Percentiles rank a stretch among this genome's conserved stretches.
Evolutionary conservation across 768 basidiomycete genomes (phyloP).

Genomic region (Asterophora parasitica): DNA sequence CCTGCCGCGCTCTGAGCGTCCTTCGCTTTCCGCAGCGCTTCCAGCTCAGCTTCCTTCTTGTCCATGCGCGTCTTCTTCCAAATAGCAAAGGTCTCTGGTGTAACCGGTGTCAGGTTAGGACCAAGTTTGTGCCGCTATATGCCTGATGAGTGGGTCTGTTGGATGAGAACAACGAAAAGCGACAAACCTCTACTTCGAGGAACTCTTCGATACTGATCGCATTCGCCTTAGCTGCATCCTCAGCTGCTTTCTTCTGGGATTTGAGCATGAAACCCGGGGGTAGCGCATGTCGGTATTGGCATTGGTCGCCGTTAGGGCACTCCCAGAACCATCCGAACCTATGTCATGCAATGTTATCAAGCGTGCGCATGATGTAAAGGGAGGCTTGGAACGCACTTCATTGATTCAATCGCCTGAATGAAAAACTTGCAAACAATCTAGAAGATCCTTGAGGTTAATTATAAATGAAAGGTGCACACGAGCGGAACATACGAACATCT

Average conservation of each 20-base stretch:
- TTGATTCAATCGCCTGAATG: conserved; percentile 90
- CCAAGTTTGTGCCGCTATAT: conserved; percentile 90
- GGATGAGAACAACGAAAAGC: neutral
- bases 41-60: conserved; percentile 90
- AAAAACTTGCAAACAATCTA: conserved; percentile 98
- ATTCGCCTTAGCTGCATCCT: conserved; percentile 87
- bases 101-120: conserved; percentile 86
- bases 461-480: neutral
- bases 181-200: conserved; percentile 86
- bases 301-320: conserved; percentile 83
- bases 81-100: conserved; percentile 80
- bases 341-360: neutral
- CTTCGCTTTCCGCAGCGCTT: conserved; percentile 78
- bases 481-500: conserved; percentile 51
- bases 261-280: conserved; percentile 96
- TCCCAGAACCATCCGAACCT: conserved; percentile 97
- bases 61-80: conserved; percentile 96
- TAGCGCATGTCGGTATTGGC: conserved; percentile 92
- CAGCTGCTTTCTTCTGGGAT: conserved; percentile 86
- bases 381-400: conserved; percentile 48
- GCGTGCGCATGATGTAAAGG: neutral
- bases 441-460: neutral
- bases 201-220: conserved; percentile 94
- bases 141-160: neutral
- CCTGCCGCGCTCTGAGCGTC: conserved; percentile 78